A percentile compares a stretch with the other conserved stretches of the same genome.
Conservation (phyloP, 768 basidiomycete species). For the Neoboletus subvelutipes region DNA sequence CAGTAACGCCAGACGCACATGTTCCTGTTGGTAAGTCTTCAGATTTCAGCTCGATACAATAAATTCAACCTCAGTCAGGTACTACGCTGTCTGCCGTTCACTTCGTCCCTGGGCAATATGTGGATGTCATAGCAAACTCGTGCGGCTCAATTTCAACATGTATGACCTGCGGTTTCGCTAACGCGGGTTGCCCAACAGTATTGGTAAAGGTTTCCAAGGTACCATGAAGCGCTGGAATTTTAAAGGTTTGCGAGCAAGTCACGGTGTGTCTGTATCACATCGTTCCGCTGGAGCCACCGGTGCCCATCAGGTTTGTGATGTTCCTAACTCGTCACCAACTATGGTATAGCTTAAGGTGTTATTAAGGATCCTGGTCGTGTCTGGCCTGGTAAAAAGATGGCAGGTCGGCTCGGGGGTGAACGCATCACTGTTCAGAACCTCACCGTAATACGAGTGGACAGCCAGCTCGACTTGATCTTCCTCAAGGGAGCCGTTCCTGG, state of each 20-base stretch:
- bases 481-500: conserved; percentile 93
- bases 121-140: conserved; percentile 91
- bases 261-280: conserved; percentile 95
- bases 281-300: conserved; percentile 92
- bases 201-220: conserved; percentile 97
- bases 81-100: conserved; percentile 89
- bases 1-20: conserved; percentile 85
- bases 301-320: conserved; percentile 76
- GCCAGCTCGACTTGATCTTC: conserved; percentile 81
- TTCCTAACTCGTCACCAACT: neutral
- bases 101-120: conserved; percentile 95
- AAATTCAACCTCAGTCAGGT: conserved; percentile 44
- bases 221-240: conserved; percentile 97
- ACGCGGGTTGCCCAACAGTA: conserved; percentile 45
- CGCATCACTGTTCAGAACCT: conserved; percentile 87
- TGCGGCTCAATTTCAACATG: conserved; percentile 40
- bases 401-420: conserved; percentile 86
- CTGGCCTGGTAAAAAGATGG: conserved; percentile 98
- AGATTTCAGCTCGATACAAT: neutral
- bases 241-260: conserved; percentile 86
- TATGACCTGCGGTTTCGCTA: conserved; percentile 2
- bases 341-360: conserved; percentile 3
- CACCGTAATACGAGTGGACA: conserved; percentile 85
- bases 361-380: conserved; percentile 90
- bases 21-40: conserved; percentile 74